Evolutionary conservation across 768 basidiomycete genomes (phyloP), one percentile per base, ranked within the genome.

Genomic region (Lactarius evosmus): DNA sequence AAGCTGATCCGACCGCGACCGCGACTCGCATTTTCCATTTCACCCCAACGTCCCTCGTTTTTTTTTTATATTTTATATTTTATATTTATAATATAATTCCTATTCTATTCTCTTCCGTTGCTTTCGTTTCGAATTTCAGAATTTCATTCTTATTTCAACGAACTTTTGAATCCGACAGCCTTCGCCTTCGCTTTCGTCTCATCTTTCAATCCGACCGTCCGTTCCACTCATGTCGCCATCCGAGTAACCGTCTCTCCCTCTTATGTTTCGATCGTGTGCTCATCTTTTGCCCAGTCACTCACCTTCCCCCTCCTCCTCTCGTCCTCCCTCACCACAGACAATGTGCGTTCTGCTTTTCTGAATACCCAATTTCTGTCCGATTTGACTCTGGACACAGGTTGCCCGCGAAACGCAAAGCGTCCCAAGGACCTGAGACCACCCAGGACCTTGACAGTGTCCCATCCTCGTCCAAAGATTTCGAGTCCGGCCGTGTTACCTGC

Each of bases 401-500:
- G 33, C 59, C 59, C 4, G n/a, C 7, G 9, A 65, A 65, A 46
- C 64, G 64, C 29, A 65, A 65, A 16, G 55, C 55, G 1, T 61
- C 49, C 19, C 54, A 61, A 33, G 60, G 56, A 1, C 59, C 59
- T 4, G 63, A 61, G 16, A 25, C 7, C 7, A 5, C 36, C 2
- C 49, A 51, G 8, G 60, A 61, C 22, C 55, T 40, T 4, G 60
- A 61, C 22, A n/a, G 11, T 4, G 25, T 41, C 27, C 60, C 64
- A 4, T 56, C 64, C 4, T 65, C 64, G 22, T 65, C 63, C 36
- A 65, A 65, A 12, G 88, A 90, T 72, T 89, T 88, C 76, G 82
- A 83, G 69, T 77, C 82, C 0, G 87, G 87, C 22, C 82, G 80
- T 56, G 83, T 91, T 63, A 79, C 81, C 54, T 91, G 89, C 74